Conservation (phyloP, 2,329 filamentous ascomycete species). For the Keithomyces neogunnii region DNA sequence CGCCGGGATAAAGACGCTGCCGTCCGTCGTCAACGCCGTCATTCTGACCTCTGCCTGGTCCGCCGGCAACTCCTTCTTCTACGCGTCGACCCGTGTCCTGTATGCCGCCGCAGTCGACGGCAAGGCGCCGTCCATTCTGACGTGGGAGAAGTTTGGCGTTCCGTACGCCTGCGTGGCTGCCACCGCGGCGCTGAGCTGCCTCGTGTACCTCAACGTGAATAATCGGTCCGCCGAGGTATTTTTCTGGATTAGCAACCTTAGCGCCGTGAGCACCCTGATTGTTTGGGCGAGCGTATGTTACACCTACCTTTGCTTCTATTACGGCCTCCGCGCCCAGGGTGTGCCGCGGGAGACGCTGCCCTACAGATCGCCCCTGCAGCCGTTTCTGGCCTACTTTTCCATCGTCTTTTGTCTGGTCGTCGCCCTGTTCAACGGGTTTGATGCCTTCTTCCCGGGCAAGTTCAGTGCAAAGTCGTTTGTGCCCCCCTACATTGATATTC, state of each 20-base stretch:
- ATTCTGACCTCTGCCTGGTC: slow-evolving; percentile 52
- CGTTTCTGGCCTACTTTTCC: slow-evolving; percentile 58
- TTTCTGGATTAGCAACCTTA: slow-evolving; percentile 50
- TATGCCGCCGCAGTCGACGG: slow-evolving; percentile 36
- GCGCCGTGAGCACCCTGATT: slow-evolving; percentile 62
- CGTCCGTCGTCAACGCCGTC: slow-evolving; percentile 46
- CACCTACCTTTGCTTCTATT: slow-evolving; percentile 62
- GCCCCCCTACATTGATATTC: slow-evolving; percentile 61
- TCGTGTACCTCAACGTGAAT: slow-evolving; percentile 54
- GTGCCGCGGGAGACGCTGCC: slow-evolving; percentile 55
- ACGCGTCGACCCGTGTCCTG: slow-evolving; percentile 38
- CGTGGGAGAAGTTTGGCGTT: slow-evolving; percentile 19
- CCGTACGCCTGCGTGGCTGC: slow-evolving; percentile 21
- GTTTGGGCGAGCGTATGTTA: slow-evolving; percentile 60
- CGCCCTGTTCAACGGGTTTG: slow-evolving; percentile 64
- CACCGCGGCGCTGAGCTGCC: slow-evolving; percentile 47
- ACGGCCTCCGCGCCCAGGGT: slow-evolving; percentile 56
- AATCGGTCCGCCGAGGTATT: slow-evolving; percentile 51
- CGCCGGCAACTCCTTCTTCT: slow-evolving; percentile 49
- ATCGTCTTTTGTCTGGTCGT: slow-evolving; percentile 54
- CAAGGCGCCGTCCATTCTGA: slow-evolving; percentile 32
- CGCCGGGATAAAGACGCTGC: slow-evolving; percentile 37
- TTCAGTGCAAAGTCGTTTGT: slow-evolving; percentile 46
- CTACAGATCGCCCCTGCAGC: slow-evolving; percentile 58
- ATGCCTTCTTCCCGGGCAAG: slow-evolving; percentile 55